Conservation (phyloP, 768 basidiomycete genomes). For the Tulasnella sp. region DNA sequence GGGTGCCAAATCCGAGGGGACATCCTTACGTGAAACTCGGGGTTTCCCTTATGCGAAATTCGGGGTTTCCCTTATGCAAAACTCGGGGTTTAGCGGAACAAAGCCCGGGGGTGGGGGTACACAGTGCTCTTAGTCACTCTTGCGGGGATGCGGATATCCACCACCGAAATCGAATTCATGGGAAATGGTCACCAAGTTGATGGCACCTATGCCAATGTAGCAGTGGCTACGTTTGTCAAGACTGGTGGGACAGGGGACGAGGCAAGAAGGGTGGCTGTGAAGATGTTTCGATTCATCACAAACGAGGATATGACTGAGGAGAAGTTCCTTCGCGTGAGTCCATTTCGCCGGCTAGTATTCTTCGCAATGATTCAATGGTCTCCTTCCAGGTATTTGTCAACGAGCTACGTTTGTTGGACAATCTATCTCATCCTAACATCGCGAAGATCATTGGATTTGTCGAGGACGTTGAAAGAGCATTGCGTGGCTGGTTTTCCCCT, state of each 20-base stretch:
- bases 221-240: neutral
- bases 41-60: too few relatives aligned
- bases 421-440: neutral
- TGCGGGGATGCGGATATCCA: too few relatives aligned
- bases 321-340: neutral
- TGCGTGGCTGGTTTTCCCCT: neutral
- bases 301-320: neutral
- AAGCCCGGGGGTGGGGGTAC: too few relatives aligned
- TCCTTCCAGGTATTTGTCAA: neutral
- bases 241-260: neutral
- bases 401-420: neutral
- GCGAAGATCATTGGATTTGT: neutral
- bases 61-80: too few relatives aligned
- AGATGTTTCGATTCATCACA: neutral
- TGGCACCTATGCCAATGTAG: neutral
- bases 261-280: neutral
- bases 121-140: too few relatives aligned
- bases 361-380: neutral
- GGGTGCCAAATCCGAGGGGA: too few relatives aligned
- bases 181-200: too few relatives aligned
- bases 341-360: too few relatives aligned
- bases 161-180: too few relatives aligned
- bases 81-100: too few relatives aligned
- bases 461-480: neutral
- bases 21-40: too few relatives aligned